Conservation (phyloP, 2,329 filamentous ascomycete genomes). For the Parastagonospora nodorum region DNA sequence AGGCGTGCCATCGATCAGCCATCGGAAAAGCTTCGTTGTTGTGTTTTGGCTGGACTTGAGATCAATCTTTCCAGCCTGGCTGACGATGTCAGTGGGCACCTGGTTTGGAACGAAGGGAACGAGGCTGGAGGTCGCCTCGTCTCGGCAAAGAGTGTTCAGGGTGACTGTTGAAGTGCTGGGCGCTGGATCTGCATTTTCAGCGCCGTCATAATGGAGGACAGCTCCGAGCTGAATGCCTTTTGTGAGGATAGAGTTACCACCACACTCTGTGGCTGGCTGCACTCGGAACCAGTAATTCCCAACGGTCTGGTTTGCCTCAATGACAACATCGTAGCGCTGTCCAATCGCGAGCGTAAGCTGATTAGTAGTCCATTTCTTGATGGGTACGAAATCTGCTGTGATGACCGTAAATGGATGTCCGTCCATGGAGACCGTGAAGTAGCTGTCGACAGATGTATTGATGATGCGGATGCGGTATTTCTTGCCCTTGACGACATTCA, state of each 20-base stretch:
- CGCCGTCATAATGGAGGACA: constrained; percentile 48
- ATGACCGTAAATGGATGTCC: constrained; percentile 51
- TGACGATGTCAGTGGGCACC: constrained; percentile 44
- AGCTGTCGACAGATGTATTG: constrained; percentile 53
- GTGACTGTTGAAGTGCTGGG: constrained; percentile 31
- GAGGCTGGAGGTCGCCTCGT: constrained; percentile 42
- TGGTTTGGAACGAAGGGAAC: constrained; percentile 48
- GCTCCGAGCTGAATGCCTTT: constrained; percentile 43
- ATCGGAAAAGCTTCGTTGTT: constrained; percentile 49
- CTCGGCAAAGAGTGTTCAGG: constrained; percentile 44
- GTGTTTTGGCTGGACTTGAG: constrained; percentile 36
- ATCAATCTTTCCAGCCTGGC: constrained; percentile 30
- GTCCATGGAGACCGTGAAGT: constrained; percentile 44
- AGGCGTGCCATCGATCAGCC: constrained; percentile 49
- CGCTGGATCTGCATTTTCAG: constrained; percentile 42
- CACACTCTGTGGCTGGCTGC: constrained; percentile 39
- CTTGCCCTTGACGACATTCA: constrained; percentile 52
- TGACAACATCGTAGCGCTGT: constrained; percentile 55
- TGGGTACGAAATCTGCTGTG: constrained; percentile 50
- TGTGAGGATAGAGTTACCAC: constrained; percentile 30
- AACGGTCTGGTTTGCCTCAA: constrained; percentile 51
- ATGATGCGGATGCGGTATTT: constrained; percentile 64
- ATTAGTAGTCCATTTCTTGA: constrained; percentile 45
- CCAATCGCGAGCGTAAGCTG: constrained; percentile 43
- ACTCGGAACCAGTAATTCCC: constrained; percentile 56